Conservation (phyloP, 2,329 filamentous ascomycete genomes). For the Bipolaris sorokiniana region DNA sequence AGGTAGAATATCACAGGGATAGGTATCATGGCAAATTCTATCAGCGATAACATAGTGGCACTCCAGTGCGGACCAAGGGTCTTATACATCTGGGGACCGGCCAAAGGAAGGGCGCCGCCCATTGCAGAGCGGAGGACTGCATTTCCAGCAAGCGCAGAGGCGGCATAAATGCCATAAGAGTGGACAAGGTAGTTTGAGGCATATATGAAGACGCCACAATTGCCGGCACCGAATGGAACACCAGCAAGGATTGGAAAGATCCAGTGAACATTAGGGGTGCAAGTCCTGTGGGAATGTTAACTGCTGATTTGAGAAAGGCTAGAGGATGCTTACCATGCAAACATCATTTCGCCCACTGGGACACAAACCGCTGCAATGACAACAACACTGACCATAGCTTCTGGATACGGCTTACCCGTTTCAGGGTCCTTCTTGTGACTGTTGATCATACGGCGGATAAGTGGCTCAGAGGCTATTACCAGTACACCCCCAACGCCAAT, state of each 20-base stretch:
- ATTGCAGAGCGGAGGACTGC: conserved; percentile 73
- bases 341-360: conserved; percentile 80
- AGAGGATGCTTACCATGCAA: conserved; percentile 66
- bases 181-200: conserved; percentile 79
- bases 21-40: conserved; percentile 76
- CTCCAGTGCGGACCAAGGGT: conserved; percentile 77
- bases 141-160: conserved; percentile 80
- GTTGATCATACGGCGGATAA: conserved; percentile 80
- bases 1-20: conserved; percentile 81
- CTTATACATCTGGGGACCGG: conserved; percentile 67
- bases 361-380: conserved; percentile 77
- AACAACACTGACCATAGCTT: conserved; percentile 81
- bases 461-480: conserved; percentile 64
- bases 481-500: conserved; percentile 64
- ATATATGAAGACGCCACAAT: conserved; percentile 82
- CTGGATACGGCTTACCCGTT: conserved; percentile 75
- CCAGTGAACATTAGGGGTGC: conserved; percentile 80
- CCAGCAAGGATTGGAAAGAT: conserved; percentile 79
- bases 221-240: conserved; percentile 78
- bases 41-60: conserved; percentile 73
- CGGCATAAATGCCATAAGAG: conserved; percentile 81
- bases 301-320: neutral
- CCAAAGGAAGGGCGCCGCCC: conserved; percentile 79
- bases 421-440: conserved; percentile 73
- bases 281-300: conserved; percentile 43